Conservation (phyloP, 78 protist genomes). For the Pelomyxa schiedti region DNA sequence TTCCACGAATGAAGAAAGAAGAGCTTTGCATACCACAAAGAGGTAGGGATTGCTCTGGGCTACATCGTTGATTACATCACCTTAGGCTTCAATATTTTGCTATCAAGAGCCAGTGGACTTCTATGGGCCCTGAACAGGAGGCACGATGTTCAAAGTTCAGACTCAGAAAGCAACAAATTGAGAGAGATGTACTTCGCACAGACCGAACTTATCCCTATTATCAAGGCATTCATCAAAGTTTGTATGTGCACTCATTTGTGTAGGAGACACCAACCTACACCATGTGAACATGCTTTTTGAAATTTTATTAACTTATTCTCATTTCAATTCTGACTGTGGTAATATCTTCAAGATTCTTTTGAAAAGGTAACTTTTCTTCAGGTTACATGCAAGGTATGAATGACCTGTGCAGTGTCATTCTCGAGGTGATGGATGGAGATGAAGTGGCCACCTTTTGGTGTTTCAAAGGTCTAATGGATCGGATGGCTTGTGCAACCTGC, state of each 20-base stretch:
- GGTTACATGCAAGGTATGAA: conserved; percentile 14
- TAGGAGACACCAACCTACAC: too few species aligned
- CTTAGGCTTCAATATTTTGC: background rate
- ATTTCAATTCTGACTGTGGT: too few species aligned
- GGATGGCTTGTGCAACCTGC: background rate
- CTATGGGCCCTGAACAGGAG: background rate
- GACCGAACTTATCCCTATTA: conserved; percentile 7
- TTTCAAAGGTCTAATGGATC: conserved; percentile 4
- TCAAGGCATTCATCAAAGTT: too few species aligned
- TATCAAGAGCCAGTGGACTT: background rate
- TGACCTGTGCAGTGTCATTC: background rate
- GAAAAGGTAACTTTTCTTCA: too few species aligned
- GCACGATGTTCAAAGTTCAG: background rate
- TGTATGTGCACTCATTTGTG: too few species aligned
- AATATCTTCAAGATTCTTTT: too few species aligned
- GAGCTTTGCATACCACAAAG: too few species aligned
- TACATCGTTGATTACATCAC: too few species aligned
- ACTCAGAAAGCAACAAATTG: background rate
- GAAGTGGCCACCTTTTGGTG: conserved; percentile 19
- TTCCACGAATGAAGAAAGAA: too few species aligned
- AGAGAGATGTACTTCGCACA: conserved; percentile 32
- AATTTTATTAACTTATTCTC: too few species aligned
- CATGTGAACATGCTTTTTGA: too few species aligned
- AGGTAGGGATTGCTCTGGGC: too few species aligned
- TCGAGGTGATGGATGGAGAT: conserved; percentile 11